Evolutionary conservation across 495 filamentous ascomycete species (phyloP), one percentile per base, ranked within the genome.

Genomic region (Xylaria acuta): DNA sequence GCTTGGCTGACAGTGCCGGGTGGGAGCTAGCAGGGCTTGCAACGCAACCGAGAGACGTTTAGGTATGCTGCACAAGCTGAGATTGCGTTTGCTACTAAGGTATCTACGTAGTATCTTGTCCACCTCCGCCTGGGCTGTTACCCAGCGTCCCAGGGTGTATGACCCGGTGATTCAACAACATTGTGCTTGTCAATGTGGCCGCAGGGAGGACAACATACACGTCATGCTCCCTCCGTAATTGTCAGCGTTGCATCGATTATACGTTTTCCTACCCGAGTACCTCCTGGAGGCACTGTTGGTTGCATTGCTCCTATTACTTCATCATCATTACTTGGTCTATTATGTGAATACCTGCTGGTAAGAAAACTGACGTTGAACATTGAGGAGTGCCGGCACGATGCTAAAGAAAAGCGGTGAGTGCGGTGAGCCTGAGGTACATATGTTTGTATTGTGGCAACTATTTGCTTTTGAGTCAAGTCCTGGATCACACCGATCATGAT

Each of bases 371-470:
- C 58, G n/a, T 40, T 60, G 16, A 60, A 18, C 58, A 60, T 60
- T 9, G 34, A 60, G 34, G 56, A 32, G 27, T 56, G 32, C 58
- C 22, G n/a, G n/a, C n/a, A n/a, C n/a, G 20, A 60, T 38, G 34
- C 20, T n/a, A 22, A 38, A 22, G 34, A 60, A 60, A 60, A 22
- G 58, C 58, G 58, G 58, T 60, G 58, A 38, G 36, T 7, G n/a
- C n/a, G n/a, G n/a, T n/a, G n/a, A 38, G 58, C 30, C 32, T 38
- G 20, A n/a, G 58, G 58, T 60, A 40, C 32, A 38, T n/a, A 59
- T n/a, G 16, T 6, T 32, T 34, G 53, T 20, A 34, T 59, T 20
- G 54, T 59, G 54, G 54, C 54, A 59, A 59, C 14, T 59, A 36
- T 60, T 7, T 60, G 32, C 20, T 34, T n/a, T 38, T 5, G 58